Base-by-base conservation (phyloP, 352 stramenopile species). In the Phytophthora syringae region DNA sequence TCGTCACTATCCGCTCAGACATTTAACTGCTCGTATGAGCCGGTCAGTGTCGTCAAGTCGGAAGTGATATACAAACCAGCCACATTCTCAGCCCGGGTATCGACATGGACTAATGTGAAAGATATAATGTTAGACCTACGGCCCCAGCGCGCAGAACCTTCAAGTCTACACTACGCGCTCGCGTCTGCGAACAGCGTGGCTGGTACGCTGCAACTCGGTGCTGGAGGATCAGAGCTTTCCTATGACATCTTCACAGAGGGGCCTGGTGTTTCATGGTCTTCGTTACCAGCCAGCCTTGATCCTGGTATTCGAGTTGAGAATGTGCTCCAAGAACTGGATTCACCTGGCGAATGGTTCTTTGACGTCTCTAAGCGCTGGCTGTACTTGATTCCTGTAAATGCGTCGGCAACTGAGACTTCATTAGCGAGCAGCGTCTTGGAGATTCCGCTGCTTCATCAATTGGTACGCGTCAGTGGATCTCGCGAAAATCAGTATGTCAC, bases 271-370 rank as follows among this genome's bases (percentile, higher is more conserved):
- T 40, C 42, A 13, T 50, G 32, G 21, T 49, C 21, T 18, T 42
- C 39, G 1, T 61, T 52, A 13, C 22, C 10, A 40, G 24, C 28
- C 16, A 58, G 22, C 27, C 18, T 63, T 49, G 34, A 65, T n/a
- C 52, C 40, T 18, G 62, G 48, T 1, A 83, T 91, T 52, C 85
- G 83, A 12, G 70, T 90, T 15, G 85, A 91, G 45, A 93, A 93
- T 48, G 51, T 89, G 3, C 44, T 88, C 0, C 60, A 86, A 51
- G 85, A 91, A 59, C 60, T 92, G 9, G 75, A 92, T 69, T 72
- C 72, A 6, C 79, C 79, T 0, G 80, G 79, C 18, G 82, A 90
- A 50, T 90, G 82, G 82, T 93, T 80, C 44, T 93, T 89, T 36
- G 78, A 93, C 24, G 47, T 68, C 1, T 32, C 68, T 1, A 87